Evolutionary conservation across 140 eudicot species (phyloP), one percentile per base, ranked within the genome.

Genomic region (Anethum foeniculum): DNA sequence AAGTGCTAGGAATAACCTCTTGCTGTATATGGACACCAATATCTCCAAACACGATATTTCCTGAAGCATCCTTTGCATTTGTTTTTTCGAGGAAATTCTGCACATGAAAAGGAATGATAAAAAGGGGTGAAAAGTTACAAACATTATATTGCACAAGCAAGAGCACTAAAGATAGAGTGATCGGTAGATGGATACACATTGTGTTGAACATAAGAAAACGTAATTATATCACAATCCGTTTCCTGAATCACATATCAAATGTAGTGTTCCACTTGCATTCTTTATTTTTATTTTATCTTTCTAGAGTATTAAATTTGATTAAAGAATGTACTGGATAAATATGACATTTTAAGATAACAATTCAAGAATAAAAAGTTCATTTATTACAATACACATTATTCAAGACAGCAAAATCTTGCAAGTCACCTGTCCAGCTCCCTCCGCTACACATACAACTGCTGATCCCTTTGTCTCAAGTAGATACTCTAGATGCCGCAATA

Each of bases 371-470:
- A 79, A 52, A 9, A 14, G 30, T 71, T 25, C 38, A 71, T 43
- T 56, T 60, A 36, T 43, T 23, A 28, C 65, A 21, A 41, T 44
- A 58, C 28, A 25, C 58, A 51, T 49, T 36, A 73, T 43, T 46
- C 19, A 79, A 28, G 64, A 72, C 60, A 36, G 34, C 11, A 58
- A 43, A 74, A 79, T 65, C 23, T 14, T 9, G 36, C 18, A 84
- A 56, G 88, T 82, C 76, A 92, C 99, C 93, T 92, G 99, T 71
- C 97, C 99, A 32, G 97, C 99, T 85, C 99, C 99, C 89, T 95
- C 99, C 69, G 99, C 99, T 73, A 92, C 91, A 90, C 99, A 95
- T 75, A 95, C 87, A 38, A 95, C 99, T 56, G 99, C 99, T 39
- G 99, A 92, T 83, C 99, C 99, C 85, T 95, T 95, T 75, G 91